Conservation (phyloP, 371 early-diverging fungal species). For the Rhizopus sp. region DNA sequence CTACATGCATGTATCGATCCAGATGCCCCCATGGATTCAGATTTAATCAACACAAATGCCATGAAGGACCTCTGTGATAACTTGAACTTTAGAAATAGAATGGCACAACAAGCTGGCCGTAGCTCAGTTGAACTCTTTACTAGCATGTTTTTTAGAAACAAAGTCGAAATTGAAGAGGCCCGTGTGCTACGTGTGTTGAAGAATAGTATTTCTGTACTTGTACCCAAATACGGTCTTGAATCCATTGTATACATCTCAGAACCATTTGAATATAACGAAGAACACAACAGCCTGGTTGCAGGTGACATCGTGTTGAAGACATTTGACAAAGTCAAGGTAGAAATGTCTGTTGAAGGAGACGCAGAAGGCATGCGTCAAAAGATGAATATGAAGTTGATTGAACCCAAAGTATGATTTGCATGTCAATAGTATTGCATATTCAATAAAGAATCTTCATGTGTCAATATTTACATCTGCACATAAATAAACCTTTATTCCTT, state of each 20-base stretch:
- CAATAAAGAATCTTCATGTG: not conserved
- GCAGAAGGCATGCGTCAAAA: slow-evolving; percentile 71
- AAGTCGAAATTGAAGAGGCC: slow-evolving; percentile 80
- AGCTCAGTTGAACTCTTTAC: slow-evolving; percentile 95
- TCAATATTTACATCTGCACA: not conserved
- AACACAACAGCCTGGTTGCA: slow-evolving; percentile 37
- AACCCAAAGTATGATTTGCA: slow-evolving; percentile 40
- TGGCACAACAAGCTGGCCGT: slow-evolving; percentile 95
- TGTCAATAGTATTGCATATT: slow-evolving; percentile 42
- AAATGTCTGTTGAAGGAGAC: slow-evolving; percentile 78
- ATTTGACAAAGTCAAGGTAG: slow-evolving; percentile 78
- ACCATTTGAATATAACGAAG: slow-evolving; percentile 39
- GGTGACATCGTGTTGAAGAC: slow-evolving; percentile 60
- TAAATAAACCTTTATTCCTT: slow-evolving; percentile 16
- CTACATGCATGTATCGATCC: slow-evolving; percentile 80
- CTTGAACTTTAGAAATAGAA: slow-evolving; percentile 92
- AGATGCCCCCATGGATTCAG: slow-evolving; percentile 60
- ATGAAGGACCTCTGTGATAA: slow-evolving; percentile 82
- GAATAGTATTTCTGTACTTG: slow-evolving; percentile 91
- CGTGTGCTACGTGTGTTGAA: slow-evolving; percentile 90
- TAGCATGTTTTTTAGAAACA: slow-evolving; percentile 90
- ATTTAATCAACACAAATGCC: slow-evolving; percentile 76
- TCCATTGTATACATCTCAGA: slow-evolving; percentile 75
- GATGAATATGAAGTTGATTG: slow-evolving; percentile 66
- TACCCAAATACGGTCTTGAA: slow-evolving; percentile 95